Evolutionary conservation across 129 eudicot genomes (phyloP).

Genomic region (Artemisia argyi): DNA sequence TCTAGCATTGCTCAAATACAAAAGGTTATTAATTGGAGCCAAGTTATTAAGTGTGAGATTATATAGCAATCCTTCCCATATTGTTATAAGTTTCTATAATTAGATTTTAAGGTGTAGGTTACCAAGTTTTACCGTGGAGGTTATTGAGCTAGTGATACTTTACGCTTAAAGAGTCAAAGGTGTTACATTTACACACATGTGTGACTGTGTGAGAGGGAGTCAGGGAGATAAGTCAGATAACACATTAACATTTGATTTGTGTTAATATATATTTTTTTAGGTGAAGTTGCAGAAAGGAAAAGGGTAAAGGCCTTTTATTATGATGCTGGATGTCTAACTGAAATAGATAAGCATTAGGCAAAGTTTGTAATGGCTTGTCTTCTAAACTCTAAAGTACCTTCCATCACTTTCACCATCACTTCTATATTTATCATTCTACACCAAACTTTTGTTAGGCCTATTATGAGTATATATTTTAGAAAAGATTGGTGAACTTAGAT

Average conservation of each 20-base stretch:
- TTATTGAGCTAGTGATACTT: too few species aligned
- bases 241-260: too few species aligned
- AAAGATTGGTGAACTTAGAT: neutral
- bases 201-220: too few species aligned
- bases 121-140: too few species aligned
- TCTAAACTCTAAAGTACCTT: constrained; percentile 35
- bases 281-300: constrained; percentile 38
- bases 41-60: too few species aligned
- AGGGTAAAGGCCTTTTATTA: constrained; percentile 38
- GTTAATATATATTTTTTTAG: constrained; percentile 12
- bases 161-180: too few species aligned
- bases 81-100: too few species aligned
- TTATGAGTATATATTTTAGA: neutral
- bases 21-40: too few species aligned
- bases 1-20: too few species aligned
- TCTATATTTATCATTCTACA: constrained; percentile 25
- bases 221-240: too few species aligned
- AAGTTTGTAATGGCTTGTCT: constrained; percentile 42
- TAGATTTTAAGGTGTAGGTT: too few species aligned
- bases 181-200: neutral
- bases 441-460: constrained; percentile 38
- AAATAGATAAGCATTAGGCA: constrained; percentile 43
- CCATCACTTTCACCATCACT: constrained; percentile 38
- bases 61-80: too few species aligned
- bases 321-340: constrained; percentile 45